Evolutionary conservation across 257 asterid genomes (phyloP).

Genomic region (Solanum bulbocastanum): DNA sequence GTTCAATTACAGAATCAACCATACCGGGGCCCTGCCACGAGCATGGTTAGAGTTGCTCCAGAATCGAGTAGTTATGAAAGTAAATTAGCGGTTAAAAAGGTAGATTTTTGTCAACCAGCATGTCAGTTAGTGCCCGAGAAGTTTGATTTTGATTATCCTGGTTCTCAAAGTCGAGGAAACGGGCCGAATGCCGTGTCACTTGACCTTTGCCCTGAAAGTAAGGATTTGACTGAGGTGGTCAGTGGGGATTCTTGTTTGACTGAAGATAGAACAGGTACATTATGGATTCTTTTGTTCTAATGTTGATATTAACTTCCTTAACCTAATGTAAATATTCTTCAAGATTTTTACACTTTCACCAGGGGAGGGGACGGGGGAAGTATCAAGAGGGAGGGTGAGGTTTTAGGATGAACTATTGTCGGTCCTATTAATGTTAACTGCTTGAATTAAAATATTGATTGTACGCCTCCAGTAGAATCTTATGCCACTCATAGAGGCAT

Average conservation of each 20-base stretch:
- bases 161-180: conserved; percentile 22
- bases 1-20: conserved; percentile 31
- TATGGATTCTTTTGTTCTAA: not conserved
- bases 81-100: conserved; percentile 54
- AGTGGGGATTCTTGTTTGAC: conserved; percentile 21
- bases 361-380: not conserved
- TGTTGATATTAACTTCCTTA: not conserved
- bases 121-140: conserved; percentile 29
- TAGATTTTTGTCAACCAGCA: conserved; percentile 57
- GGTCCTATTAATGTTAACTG: not conserved
- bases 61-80: conserved; percentile 37
- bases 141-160: conserved; percentile 30
- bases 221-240: conserved; percentile 53
- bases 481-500: not conserved
- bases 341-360: not conserved
- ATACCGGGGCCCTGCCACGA: conserved; percentile 19
- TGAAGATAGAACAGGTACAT: conserved; percentile 62
- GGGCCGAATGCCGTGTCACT: conserved; percentile 14
- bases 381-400: not conserved
- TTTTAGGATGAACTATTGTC: not conserved
- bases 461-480: not conserved
- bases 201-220: conserved; percentile 49
- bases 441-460: not conserved
- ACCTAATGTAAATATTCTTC: not conserved
- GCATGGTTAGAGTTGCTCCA: conserved; percentile 52